phyloP scores from a whole-genome alignment of 768 basidiomycete genomes.

The Steccherinum ochraceum region DNA sequence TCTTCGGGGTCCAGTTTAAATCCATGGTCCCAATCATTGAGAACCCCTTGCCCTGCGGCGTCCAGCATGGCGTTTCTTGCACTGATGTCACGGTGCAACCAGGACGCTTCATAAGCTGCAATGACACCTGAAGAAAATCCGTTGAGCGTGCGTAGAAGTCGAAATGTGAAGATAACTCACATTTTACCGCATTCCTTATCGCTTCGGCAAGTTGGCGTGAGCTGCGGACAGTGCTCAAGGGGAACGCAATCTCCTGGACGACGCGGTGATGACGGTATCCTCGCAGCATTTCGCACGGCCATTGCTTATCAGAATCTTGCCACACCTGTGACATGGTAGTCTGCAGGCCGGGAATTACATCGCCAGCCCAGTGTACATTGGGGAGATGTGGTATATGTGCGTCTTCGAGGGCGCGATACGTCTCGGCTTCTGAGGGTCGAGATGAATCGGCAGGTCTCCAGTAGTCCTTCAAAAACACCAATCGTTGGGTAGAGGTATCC shows the following conservation, averaged over 20 bases:
- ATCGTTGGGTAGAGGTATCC: background rate
- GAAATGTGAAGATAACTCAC: background rate
- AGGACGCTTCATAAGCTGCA: background rate
- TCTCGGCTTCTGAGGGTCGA: background rate
- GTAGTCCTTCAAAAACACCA: background rate
- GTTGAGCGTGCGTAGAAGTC: background rate
- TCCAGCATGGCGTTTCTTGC: constrained; percentile 5
- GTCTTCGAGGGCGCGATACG: background rate
- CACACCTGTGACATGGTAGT: background rate
- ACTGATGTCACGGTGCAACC: constrained; percentile 8
- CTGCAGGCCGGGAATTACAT: background rate
- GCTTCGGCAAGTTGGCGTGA: background rate
- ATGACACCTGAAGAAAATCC: background rate
- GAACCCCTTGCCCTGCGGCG: background rate
- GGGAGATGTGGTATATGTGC: background rate
- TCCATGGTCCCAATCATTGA: constrained; percentile 9
- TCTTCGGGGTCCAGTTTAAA: background rate
- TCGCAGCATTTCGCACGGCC: background rate
- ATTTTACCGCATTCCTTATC: background rate
- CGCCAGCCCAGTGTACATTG: background rate
- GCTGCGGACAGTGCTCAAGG: background rate
- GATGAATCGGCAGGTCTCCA: background rate
- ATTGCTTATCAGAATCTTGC: background rate
- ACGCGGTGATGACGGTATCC: background rate
- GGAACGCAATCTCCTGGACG: background rate